Percentiles rank a stretch among this genome's conserved stretches.
phyloP scores from a whole-genome alignment of 768 basidiomycete species.

The Phylloporus scabripes region DNA sequence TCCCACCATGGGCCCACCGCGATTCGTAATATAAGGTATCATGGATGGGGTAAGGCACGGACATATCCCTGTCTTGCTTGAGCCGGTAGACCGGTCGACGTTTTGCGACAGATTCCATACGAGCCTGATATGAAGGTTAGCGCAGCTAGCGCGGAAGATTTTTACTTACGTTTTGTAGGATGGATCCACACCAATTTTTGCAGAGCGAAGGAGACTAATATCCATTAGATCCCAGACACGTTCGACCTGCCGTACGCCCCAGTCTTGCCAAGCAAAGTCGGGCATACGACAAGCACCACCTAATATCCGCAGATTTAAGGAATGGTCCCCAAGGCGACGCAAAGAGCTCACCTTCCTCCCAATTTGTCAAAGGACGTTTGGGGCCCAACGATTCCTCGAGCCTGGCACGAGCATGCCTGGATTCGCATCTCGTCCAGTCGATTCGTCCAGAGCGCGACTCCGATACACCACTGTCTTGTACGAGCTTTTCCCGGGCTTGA shows the following conservation, averaged over 20 bases:
- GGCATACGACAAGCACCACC: conserved; percentile 81
- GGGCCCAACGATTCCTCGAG: conserved; percentile 77
- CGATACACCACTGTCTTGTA: conserved; percentile 57
- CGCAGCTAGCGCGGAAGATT: neutral
- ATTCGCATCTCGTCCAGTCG: conserved; percentile 92
- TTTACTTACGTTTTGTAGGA: conserved; percentile 77
- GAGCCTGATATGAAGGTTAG: conserved; percentile 41
- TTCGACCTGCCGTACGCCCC: conserved; percentile 90
- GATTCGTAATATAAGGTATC: conserved; percentile 95
- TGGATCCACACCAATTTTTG: conserved; percentile 75
- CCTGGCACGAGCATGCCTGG: conserved; percentile 82
- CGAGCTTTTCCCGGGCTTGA: conserved; percentile 79
- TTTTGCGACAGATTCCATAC: conserved; percentile 98
- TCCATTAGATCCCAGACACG: conserved; percentile 96
- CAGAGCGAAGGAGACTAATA: conserved; percentile 78
- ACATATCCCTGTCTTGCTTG: conserved; percentile 76
- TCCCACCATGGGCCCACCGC: conserved; percentile 94
- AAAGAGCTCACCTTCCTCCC: conserved; percentile 72
- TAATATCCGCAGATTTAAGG: conserved; percentile 20
- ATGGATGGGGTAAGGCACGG: conserved; percentile 93
- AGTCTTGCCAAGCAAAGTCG: conserved; percentile 91
- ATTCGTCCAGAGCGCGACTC: conserved; percentile 69
- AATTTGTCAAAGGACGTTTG: conserved; percentile 83
- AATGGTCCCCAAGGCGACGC: neutral
- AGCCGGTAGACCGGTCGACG: conserved; percentile 85